Base-by-base conservation (phyloP, 2,329 filamentous ascomycete genomes). In the Fusarium beomiforme region DNA sequence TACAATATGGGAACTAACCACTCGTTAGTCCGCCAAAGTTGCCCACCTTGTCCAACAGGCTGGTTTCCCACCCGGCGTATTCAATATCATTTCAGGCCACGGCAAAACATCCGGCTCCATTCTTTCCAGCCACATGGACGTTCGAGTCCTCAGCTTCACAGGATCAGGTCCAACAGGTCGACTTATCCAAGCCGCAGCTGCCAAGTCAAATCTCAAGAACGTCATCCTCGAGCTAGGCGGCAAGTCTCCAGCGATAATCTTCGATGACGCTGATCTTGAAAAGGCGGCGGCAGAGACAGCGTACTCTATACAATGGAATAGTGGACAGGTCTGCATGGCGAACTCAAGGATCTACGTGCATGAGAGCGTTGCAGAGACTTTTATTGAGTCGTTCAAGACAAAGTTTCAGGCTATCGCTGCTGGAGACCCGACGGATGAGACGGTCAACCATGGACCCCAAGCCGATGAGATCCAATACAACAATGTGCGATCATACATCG, bases 121-220 rank as follows among this genome's bases (percentile, higher is more conserved):
- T 3, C 84, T 95, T 10, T 89, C 90, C 5, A 83, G 86, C 44
- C 92, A 95, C 79, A 84, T 89, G 64, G 87, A 88, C 43, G 87
- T 95, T 39, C 88, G 92, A 72, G 93, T 92, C 77, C 84, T 95
- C 56, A 90, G 90, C 4, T 95, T 95, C 75, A 95, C 93, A 0
- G 93, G 93, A 31, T 92, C 89, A 10, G 92, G 90, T 3, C 84
- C 84, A 5, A 93, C 92, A 1, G 93, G 91, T 4, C 87, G 89
- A 92, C 95, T 66, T 2, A 54, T 54, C 1, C 92, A 93, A 87
- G 91, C 91, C 72, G 86, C 88, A 75, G 91, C 92, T 0, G 86
- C 90, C 5, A 82, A 86, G 1, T 92, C 85, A 13, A 88, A 87
- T 64, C 78, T 90, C 68, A 92, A 91, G 81, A 89, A 90, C 73